phyloP scores from a whole-genome alignment of 2,329 filamentous ascomycete genomes.

The Arthroderma sp. region DNA sequence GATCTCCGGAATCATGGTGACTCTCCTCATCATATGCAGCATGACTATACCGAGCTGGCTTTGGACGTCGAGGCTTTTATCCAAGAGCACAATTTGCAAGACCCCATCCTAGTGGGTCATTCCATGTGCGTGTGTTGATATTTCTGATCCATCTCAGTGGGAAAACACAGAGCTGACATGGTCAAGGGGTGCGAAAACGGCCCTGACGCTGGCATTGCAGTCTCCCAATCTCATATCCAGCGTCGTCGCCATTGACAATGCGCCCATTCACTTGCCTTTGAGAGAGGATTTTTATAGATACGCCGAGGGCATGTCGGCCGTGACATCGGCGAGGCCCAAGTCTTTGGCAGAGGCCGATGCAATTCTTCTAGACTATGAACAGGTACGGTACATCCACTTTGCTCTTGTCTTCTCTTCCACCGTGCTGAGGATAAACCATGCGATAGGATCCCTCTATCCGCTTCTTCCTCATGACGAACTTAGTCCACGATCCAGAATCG shows the following conservation, averaged over 20 bases:
- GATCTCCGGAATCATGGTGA: slow-evolving; percentile 5
- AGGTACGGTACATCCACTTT: slow-evolving; percentile 25
- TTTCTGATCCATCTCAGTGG: neutral
- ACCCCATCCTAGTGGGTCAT: slow-evolving; percentile 5
- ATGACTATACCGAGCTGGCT: slow-evolving; percentile 15
- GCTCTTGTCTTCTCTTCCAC: neutral
- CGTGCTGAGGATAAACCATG: too few species aligned
- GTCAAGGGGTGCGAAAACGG: slow-evolving; percentile 11
- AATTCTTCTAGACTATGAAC: slow-evolving; percentile 57
- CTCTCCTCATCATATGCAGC: slow-evolving; percentile 9
- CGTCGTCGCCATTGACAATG: slow-evolving; percentile 15
- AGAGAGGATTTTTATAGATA: slow-evolving; percentile 35
- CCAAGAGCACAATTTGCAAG: slow-evolving; percentile 8
- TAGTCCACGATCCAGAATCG: slow-evolving; percentile 23
- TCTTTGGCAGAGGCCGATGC: slow-evolving; percentile 58
- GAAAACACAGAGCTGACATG: neutral
- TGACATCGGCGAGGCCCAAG: slow-evolving; percentile 51
- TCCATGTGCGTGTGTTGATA: slow-evolving; percentile 1
- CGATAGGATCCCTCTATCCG: slow-evolving; percentile 35
- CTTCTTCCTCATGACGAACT: slow-evolving; percentile 72
- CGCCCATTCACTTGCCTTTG: slow-evolving; percentile 12
- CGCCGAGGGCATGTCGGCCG: slow-evolving; percentile 61
- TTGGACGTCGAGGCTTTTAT: slow-evolving; percentile 15
- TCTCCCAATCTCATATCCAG: slow-evolving; percentile 11
- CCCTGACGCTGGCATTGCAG: slow-evolving; percentile 13